phyloP scores from a whole-genome alignment of 192 early-diverging fungal species.

The Entomortierella chlamydospora region DNA sequence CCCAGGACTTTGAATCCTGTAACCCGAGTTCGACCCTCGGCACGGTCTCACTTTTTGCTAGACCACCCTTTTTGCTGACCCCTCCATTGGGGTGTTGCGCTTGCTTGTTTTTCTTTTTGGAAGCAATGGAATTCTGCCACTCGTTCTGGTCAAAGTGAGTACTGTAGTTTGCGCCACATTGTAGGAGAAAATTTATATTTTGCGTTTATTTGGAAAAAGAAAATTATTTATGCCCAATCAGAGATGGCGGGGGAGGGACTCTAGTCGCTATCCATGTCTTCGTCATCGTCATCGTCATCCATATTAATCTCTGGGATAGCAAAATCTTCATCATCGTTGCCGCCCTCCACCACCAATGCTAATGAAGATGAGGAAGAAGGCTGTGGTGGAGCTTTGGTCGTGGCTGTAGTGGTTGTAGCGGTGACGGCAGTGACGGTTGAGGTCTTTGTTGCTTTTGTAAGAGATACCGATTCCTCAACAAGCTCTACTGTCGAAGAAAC shows the following conservation, averaged over 20 bases:
- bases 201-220: too few relatives aligned
- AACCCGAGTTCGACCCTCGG: constrained; percentile 16
- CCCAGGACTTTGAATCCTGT: neutral
- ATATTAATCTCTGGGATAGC: constrained; percentile 48
- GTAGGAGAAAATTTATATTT: too few relatives aligned
- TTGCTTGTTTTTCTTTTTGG: neutral
- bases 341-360: too few relatives aligned
- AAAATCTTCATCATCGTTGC: constrained; percentile 29
- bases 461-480: neutral
- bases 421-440: neutral
- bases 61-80: neutral
- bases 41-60: constrained; percentile 1
- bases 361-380: neutral
- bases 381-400: neutral
- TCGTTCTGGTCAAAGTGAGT: too few relatives aligned
- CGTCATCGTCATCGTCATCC: constrained; percentile 50
- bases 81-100: neutral
- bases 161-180: too few relatives aligned
- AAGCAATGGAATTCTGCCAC: too few relatives aligned
- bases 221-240: too few relatives aligned
- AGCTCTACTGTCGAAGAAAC: neutral
- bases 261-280: constrained; percentile 49
- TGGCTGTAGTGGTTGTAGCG: constrained; percentile 1
- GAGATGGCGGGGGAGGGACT: too few relatives aligned
- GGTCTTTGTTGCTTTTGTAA: neutral